Evolutionary conservation across 495 filamentous ascomycete genomes (phyloP), one percentile per base, ranked within the genome.

Genomic region (Neurospora sp.): DNA sequence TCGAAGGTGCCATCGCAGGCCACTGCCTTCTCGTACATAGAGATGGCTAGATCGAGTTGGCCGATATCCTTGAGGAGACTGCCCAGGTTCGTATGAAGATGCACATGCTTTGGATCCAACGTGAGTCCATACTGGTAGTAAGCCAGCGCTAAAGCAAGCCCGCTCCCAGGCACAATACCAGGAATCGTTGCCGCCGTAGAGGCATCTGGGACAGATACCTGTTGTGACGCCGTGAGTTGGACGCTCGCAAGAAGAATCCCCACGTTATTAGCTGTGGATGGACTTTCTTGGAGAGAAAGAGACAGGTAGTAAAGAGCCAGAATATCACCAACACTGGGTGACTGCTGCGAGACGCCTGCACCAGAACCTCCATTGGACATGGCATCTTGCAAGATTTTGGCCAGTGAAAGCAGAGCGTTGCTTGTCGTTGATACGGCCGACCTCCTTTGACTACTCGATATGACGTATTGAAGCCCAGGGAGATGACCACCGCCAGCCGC

Each of bases 321-420:
- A 59, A 99, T 99, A 75, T 99, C 96, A 40, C 94, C 90, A 8
- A 98, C 94, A 3, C 93, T 90, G 48, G 91, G 89, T 4, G 91
- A 87, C 69, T 85, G 85, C 68, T 83, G 84, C 12, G 90, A 83
- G 48, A 90, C 84, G 44, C 86, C 84, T 40, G 89, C 86, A 3
- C 86, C 82, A 41, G 87, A 82, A 20, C 88, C 89, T 40, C 90
- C 89, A 73, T 89, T 94, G 8, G 93, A 92, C 92, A 98, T 97
- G n/a, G 94, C 91, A 83, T 99, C 96, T 80, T 99, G 96, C 75
- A 97, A 98, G 65, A 99, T 98, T 81, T 99, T 99, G 35, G 96
- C 96, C 68, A 99, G 83, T 1, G 95, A 98, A 4, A 99, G 87
- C 8, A 99, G 83, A 17, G 94, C 96, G 79, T 99, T 99, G 81